Conservation (phyloP, 2,329 filamentous ascomycete genomes). For the Colletotrichum gloeosporioides region DNA sequence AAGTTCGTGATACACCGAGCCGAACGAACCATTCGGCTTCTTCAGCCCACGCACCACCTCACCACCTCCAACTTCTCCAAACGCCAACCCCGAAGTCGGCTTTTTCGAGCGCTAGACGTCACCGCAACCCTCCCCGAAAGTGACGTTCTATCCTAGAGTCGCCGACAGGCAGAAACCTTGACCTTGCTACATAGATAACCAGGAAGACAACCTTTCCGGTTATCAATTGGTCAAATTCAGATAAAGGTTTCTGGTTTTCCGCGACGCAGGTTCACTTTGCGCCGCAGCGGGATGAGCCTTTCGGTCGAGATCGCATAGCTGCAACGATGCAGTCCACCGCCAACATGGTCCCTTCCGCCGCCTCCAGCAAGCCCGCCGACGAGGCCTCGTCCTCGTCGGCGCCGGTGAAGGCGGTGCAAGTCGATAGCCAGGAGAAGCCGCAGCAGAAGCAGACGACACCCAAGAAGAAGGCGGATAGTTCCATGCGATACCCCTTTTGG, state of each 20-base stretch:
- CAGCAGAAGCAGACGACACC: slow-evolving; percentile 8
- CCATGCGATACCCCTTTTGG: slow-evolving; percentile 81
- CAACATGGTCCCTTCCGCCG: slow-evolving; percentile 22
- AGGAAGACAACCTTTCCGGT: neutral
- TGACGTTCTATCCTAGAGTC: neutral
- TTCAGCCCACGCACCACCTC: neutral
- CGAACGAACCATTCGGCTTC: slow-evolving; percentile 9
- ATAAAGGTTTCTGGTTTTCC: neutral
- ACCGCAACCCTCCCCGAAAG: neutral
- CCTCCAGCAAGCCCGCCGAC: slow-evolving; percentile 7
- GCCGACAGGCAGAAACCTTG: neutral
- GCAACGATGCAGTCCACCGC: slow-evolving; percentile 30
- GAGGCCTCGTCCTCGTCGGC: neutral
- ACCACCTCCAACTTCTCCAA: neutral
- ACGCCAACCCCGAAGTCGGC: slow-evolving; percentile 7
- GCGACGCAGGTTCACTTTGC: neutral
- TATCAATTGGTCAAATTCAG: neutral
- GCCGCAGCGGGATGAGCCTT: slow-evolving; percentile 12
- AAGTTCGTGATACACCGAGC: slow-evolving; percentile 18
- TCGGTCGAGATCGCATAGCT: neutral
- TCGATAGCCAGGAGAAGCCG: neutral
- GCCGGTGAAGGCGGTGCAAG: neutral
- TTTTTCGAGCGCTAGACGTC: slow-evolving; percentile 3
- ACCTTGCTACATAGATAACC: neutral
- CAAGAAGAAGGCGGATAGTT: slow-evolving; percentile 43